Conservation (phyloP, 2,329 filamentous ascomycete genomes). For the Fusarium vanettenii region DNA sequence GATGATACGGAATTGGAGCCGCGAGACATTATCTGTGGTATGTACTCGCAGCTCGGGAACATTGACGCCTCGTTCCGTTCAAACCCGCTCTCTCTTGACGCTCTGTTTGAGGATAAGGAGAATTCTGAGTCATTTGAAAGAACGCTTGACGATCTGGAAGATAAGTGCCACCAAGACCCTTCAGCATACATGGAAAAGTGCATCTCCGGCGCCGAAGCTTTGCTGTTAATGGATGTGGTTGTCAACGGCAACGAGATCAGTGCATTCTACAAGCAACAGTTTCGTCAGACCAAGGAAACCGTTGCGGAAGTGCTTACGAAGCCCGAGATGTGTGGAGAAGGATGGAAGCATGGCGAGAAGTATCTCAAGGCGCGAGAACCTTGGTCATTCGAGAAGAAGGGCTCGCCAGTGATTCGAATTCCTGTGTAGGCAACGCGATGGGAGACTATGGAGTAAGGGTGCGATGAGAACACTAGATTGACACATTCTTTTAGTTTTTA, state of each 20-base stretch:
- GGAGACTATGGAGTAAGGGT: not conserved
- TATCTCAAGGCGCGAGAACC: not conserved
- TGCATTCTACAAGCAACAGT: not conserved
- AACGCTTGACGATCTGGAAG: not conserved
- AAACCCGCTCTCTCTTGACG: not conserved
- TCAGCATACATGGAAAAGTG: not conserved
- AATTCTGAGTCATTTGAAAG: not conserved
- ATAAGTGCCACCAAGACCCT: not conserved
- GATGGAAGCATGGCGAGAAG: not conserved
- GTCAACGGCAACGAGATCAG: fast-evolving
- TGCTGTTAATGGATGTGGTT: no score
- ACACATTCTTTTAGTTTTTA: not conserved
- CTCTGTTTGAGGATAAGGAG: not conserved
- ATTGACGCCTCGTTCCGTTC: not conserved
- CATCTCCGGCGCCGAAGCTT: not conserved
- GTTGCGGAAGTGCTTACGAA: not conserved
- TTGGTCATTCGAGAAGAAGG: not conserved
- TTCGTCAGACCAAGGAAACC: not conserved
- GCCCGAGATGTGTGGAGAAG: not conserved
- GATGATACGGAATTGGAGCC: not conserved
- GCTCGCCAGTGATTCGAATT: not conserved
- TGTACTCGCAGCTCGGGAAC: not conserved
- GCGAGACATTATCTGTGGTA: not conserved
- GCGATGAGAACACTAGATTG: not conserved
- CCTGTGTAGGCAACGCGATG: not conserved